phyloP scores from a whole-genome alignment of 441 rosid genomes.

The Manihot esculenta region DNA sequence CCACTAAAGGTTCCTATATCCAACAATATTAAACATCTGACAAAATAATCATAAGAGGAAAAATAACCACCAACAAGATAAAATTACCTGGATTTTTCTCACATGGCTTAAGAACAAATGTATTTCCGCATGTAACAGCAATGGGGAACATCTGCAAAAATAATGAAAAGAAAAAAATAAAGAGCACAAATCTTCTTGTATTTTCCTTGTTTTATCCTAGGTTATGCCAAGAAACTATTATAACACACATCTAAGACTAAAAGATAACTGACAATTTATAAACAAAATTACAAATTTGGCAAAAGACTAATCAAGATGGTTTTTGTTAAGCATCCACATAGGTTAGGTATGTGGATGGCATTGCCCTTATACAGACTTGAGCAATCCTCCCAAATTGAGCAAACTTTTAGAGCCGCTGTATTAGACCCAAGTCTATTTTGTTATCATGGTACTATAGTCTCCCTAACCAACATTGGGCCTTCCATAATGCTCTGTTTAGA shows the following conservation, averaged over 20 bases:
- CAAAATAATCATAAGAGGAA: neutral
- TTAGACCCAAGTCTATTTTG: too few species aligned
- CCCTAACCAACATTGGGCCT: too few species aligned
- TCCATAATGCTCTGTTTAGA: too few species aligned
- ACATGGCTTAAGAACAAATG: constrained; percentile 31
- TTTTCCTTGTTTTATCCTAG: neutral
- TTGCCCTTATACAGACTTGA: too few species aligned
- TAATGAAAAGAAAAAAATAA: neutral
- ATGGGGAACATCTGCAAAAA: constrained; percentile 26
- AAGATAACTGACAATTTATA: neutral
- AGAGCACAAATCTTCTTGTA: neutral
- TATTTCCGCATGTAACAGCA: constrained; percentile 30
- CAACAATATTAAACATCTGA: neutral
- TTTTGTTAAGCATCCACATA: too few species aligned
- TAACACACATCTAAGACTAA: constrained; percentile 1
- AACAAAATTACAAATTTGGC: neutral
- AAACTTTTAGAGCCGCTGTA: too few species aligned
- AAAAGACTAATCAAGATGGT: too few species aligned
- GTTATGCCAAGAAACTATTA: neutral
- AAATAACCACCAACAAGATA: neutral
- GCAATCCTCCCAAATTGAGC: too few species aligned
- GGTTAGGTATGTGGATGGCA: too few species aligned
- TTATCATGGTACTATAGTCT: too few species aligned
- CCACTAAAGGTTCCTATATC: neutral
- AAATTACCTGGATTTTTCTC: constrained; percentile 28